These are phyloP conservation scores for Poa annua DNA, from an alignment of 176 grass and related monocot genomes.

Conservation along the genomic window DNA sequence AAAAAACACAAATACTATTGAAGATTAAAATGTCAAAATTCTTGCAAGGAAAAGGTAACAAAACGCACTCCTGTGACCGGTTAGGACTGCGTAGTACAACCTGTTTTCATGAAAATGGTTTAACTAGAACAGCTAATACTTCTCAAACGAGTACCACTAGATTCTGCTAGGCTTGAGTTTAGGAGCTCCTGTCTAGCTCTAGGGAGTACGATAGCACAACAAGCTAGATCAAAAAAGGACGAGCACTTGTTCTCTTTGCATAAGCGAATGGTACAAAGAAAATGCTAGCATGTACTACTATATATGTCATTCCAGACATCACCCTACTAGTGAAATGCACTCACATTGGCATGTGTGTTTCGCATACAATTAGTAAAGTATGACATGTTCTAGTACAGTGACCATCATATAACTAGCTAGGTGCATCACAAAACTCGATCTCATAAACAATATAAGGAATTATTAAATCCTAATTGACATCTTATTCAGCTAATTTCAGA, in stretches of 20 bases:
- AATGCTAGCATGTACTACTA: not conserved
- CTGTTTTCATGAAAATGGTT: not conserved
- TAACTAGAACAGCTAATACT: not conserved
- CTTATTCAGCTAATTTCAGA: not conserved
- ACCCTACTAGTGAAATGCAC: conserved; percentile 19
- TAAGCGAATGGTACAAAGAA: not conserved
- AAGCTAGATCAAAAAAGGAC: not conserved
- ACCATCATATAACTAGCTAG: not conserved
- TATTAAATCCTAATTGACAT: not conserved
- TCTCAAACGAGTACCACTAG: not conserved
- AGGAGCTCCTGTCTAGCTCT: not conserved
- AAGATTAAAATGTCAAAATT: not conserved
- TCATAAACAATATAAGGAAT: not conserved
- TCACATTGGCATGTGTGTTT: not conserved
- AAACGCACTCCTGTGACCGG: not conserved
- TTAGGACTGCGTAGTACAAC: not conserved
- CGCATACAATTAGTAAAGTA: not conserved
- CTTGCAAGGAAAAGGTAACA: not conserved
- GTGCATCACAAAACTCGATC: conserved; percentile 16
- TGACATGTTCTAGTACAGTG: not conserved
- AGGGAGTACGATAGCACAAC: not conserved
- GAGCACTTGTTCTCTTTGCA: no score
- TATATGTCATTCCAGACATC: not conserved
- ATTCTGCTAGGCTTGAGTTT: not conserved
- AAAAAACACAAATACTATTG: not conserved